phyloP scores from a whole-genome alignment of 129 eudicot species.

The Tanacetum coccineum region DNA sequence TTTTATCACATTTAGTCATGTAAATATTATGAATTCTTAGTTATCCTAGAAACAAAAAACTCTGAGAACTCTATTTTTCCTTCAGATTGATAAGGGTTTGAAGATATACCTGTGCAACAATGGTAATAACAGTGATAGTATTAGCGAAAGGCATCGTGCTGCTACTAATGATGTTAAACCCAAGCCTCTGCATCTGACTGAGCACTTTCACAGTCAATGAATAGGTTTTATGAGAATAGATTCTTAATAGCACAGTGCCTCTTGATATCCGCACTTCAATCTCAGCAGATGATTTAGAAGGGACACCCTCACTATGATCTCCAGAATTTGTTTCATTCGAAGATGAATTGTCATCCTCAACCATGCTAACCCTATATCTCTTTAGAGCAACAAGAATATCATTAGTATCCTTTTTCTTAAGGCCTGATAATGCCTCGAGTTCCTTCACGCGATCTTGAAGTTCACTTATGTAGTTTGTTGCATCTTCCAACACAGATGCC shows the following conservation, averaged over 20 bases:
- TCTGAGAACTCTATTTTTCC: not conserved
- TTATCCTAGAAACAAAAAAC: not conserved
- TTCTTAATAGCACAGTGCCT: slow-evolving; percentile 36
- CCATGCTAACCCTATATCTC: slow-evolving; percentile 19
- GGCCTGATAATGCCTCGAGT: slow-evolving; percentile 25
- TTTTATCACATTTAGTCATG: not conserved
- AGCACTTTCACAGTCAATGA: slow-evolving; percentile 31
- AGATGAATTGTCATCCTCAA: slow-evolving; percentile 18
- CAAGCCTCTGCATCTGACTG: slow-evolving; percentile 37
- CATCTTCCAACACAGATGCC: slow-evolving; percentile 49
- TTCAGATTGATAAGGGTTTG: not conserved
- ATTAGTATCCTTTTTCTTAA: slow-evolving; percentile 12
- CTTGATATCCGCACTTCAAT: slow-evolving; percentile 38
- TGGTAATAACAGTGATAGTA: slow-evolving; percentile 29
- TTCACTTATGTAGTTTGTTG: slow-evolving; percentile 41
- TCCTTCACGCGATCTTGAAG: slow-evolving; percentile 40
- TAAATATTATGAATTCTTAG: too few relatives aligned
- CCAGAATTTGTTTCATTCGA: slow-evolving; percentile 5
- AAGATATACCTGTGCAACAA: slow-evolving; percentile 51
- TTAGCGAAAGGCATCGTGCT: slow-evolving; percentile 38
- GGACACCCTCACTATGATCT: not conserved
- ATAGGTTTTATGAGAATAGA: slow-evolving; percentile 32
- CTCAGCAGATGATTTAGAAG: slow-evolving; percentile 3
- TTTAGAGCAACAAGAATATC: slow-evolving; percentile 30
- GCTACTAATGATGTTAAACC: slow-evolving; percentile 33